Conservation (phyloP, 1,284 basidiomycete genomes). For the Thelephora terrestris region DNA sequence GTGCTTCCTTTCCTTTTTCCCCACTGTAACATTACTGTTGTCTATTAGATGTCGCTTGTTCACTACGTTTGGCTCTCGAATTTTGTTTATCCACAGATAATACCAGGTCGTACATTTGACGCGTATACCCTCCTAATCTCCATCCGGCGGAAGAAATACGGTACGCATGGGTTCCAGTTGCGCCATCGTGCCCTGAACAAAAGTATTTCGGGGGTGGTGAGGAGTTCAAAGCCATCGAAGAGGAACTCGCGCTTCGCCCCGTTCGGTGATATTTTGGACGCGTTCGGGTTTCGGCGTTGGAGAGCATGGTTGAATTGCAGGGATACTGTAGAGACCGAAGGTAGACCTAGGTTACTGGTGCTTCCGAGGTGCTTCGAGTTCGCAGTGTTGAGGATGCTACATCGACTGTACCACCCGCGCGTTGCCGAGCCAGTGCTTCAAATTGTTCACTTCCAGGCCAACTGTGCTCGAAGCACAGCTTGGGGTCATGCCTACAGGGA, state of each 20-base stretch:
- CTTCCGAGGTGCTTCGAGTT: not conserved
- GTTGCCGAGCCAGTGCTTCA: constrained; percentile 68
- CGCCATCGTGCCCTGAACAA: constrained; percentile 81
- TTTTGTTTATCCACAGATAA: too few relatives aligned
- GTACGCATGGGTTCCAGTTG: constrained; percentile 84
- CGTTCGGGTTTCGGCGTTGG: constrained; percentile 24
- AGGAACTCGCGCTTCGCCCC: constrained; percentile 48
- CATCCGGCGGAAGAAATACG: constrained; percentile 78
- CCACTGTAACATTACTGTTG: too few relatives aligned
- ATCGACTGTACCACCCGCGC: constrained; percentile 49
- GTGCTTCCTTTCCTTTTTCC: too few relatives aligned
- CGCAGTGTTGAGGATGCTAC: constrained; percentile 60
- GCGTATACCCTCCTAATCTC: constrained; percentile 87
- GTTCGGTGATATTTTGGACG: constrained; percentile 2
- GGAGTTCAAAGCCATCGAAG: constrained; percentile 62
- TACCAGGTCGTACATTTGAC: constrained; percentile 82
- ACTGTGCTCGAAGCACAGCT: constrained; percentile 74
- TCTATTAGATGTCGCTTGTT: too few relatives aligned
- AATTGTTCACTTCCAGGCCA: constrained; percentile 80
- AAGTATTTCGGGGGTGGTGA: constrained; percentile 78
- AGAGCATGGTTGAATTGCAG: constrained; percentile 62
- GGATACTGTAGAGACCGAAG: constrained; percentile 51
- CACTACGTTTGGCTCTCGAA: too few relatives aligned
- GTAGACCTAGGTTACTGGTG: constrained; percentile 24
- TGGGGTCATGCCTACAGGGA: constrained; percentile 35